Evolutionary conservation across 2,329 filamentous ascomycete species (phyloP).

Genomic region (Raffaelea ambrosiae): DNA sequence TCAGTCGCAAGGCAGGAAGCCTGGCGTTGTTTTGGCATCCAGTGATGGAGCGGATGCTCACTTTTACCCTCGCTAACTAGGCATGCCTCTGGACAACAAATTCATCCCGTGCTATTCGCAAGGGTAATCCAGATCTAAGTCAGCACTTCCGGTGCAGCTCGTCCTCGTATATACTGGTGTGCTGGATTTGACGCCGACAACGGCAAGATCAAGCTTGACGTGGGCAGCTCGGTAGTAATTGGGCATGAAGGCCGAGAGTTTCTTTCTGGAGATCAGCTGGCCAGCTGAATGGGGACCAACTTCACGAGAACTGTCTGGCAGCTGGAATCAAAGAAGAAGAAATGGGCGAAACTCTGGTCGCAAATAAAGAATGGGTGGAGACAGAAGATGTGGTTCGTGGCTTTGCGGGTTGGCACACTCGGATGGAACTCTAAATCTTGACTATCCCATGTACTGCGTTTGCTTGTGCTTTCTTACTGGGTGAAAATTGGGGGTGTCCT

Average conservation of each 20-base stretch:
- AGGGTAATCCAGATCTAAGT: slow-evolving; percentile 5
- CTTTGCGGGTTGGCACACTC: slow-evolving; percentile 27
- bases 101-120: slow-evolving; percentile 11
- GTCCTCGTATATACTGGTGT: slow-evolving; percentile 22
- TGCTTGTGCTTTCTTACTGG: too few relatives aligned
- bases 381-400: slow-evolving; percentile 28
- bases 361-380: slow-evolving; percentile 24
- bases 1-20: slow-evolving; percentile 14
- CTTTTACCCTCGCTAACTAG: slow-evolving; percentile 22
- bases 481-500: too few relatives aligned
- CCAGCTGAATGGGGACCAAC: slow-evolving; percentile 22
- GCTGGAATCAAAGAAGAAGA: slow-evolving; percentile 26
- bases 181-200: slow-evolving; percentile 20
- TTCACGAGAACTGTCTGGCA: slow-evolving; percentile 24
- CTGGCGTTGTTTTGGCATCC: slow-evolving; percentile 30
- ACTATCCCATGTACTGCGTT: background rate
- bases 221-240: slow-evolving; percentile 18
- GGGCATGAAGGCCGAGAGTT: slow-evolving; percentile 19
- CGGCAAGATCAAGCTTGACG: slow-evolving; percentile 20
- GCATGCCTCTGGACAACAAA: slow-evolving; percentile 20
- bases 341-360: slow-evolving; percentile 22
- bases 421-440: slow-evolving; percentile 26
- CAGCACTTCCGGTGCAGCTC: slow-evolving; percentile 11
- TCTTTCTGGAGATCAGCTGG: slow-evolving; percentile 17
- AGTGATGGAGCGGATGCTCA: slow-evolving; percentile 20